Percentiles rank a stretch among this genome's conserved stretches.
Evolutionary conservation across 1,284 basidiomycete species (phyloP).

Genomic region (Phellopilus nigrolimitatus): DNA sequence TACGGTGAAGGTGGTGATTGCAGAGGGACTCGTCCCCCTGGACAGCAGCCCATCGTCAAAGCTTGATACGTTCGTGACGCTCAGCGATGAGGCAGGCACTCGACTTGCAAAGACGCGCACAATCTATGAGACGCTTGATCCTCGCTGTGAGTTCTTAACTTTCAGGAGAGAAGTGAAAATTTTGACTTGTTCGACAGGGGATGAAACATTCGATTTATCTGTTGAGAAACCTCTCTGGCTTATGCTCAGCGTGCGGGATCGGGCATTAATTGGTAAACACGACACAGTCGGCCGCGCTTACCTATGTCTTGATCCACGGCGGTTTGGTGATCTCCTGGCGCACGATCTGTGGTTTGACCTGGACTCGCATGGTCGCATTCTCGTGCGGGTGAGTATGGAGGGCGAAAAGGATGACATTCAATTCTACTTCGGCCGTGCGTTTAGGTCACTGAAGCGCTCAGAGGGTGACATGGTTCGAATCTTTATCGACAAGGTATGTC

Average conservation of each 20-base stretch:
- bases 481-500: slow-evolving; percentile 90
- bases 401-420: slow-evolving; percentile 97
- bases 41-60: slow-evolving; percentile 68
- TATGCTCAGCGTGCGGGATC: slow-evolving; percentile 91
- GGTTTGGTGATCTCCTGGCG: slow-evolving; percentile 85
- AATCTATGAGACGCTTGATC: slow-evolving; percentile 86
- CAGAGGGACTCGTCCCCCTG: slow-evolving; percentile 73
- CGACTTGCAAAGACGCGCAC: slow-evolving; percentile 94
- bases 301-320: slow-evolving; percentile 84
- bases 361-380: slow-evolving; percentile 82
- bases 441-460: slow-evolving; percentile 89
- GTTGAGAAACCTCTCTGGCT: slow-evolving; percentile 90
- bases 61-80: slow-evolving; percentile 89
- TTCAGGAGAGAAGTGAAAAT: background rate
- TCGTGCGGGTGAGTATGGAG: slow-evolving; percentile 95
- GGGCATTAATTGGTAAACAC: slow-evolving; percentile 84
- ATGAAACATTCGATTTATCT: slow-evolving; percentile 94
- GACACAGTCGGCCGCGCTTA: slow-evolving; percentile 91
- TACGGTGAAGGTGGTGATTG: slow-evolving; percentile 89
- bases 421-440: slow-evolving; percentile 96
- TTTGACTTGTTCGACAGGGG: slow-evolving; percentile 63
- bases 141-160: slow-evolving; percentile 67
- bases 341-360: slow-evolving; percentile 93
- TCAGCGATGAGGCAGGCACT: slow-evolving; percentile 89
- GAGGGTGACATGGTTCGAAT: slow-evolving; percentile 96